phyloP scores from a whole-genome alignment of 2,329 filamentous ascomycete species.

The Hortaea werneckii region DNA sequence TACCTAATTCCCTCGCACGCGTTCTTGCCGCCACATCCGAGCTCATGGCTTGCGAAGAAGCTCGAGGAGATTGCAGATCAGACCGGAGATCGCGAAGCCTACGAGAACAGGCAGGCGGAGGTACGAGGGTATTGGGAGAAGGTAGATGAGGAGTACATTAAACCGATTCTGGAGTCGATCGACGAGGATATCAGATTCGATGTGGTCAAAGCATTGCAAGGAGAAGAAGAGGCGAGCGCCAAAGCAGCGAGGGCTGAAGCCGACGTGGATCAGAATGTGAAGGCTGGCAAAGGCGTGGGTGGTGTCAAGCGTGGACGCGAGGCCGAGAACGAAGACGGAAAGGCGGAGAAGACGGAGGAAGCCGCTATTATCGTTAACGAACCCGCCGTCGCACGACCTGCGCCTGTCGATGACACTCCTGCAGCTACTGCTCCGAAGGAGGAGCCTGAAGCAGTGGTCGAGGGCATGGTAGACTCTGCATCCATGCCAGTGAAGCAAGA shows the following conservation, averaged over 20 bases:
- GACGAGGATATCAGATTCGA: slow-evolving; percentile 53
- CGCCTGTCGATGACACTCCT: slow-evolving; percentile 2
- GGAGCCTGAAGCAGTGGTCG: slow-evolving; percentile 1
- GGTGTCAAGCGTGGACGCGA: slow-evolving; percentile 1
- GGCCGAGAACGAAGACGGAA: neutral
- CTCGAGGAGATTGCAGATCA: slow-evolving; percentile 69
- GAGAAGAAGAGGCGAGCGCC: slow-evolving; percentile 26
- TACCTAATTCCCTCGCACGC: slow-evolving; percentile 92
- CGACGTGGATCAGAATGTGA: slow-evolving; percentile 24
- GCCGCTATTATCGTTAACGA: slow-evolving; percentile 23
- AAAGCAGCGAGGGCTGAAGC: slow-evolving; percentile 23
- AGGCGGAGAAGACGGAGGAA: slow-evolving; percentile 19
- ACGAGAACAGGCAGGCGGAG: slow-evolving; percentile 61
- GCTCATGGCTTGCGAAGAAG: slow-evolving; percentile 74
- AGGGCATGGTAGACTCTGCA: slow-evolving; percentile 5
- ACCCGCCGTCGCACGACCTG: slow-evolving; percentile 4
- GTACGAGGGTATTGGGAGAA: slow-evolving; percentile 73
- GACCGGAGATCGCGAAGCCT: slow-evolving; percentile 59
- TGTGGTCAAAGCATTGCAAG: slow-evolving; percentile 52
- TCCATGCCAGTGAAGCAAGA: neutral
- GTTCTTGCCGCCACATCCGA: slow-evolving; percentile 83
- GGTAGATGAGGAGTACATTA: slow-evolving; percentile 70
- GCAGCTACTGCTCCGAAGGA: slow-evolving; percentile 4
- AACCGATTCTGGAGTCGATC: slow-evolving; percentile 52
- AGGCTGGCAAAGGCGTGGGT: slow-evolving; percentile 7